Evolutionary conservation across 768 basidiomycete genomes (phyloP).

Genomic region (Candolleomyces eurysporus): DNA sequence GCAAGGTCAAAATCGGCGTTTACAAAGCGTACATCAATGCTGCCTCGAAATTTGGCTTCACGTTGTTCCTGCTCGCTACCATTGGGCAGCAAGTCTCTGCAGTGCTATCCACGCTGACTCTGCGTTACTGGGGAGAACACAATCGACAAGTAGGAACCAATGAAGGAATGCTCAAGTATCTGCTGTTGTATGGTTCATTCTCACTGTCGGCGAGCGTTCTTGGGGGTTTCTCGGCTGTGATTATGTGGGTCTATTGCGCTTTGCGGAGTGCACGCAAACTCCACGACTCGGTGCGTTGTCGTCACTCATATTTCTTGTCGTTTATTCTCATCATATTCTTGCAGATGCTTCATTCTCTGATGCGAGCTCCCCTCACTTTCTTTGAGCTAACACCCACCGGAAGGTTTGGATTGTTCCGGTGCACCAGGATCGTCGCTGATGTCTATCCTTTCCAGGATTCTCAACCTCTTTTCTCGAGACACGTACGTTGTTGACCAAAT

Average conservation of each 20-base stretch:
- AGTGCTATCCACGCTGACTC: constrained; percentile 59
- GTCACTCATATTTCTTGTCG: background rate
- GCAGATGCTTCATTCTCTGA: constrained; percentile 77
- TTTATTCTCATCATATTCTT: background rate
- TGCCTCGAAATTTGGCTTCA: constrained; percentile 72
- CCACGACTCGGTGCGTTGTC: constrained; percentile 65
- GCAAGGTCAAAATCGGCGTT: constrained; percentile 73
- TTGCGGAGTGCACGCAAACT: constrained; percentile 70
- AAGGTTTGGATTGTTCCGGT: constrained; percentile 42
- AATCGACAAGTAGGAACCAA: constrained; percentile 63
- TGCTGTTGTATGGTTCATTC: constrained; percentile 67
- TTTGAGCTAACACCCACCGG: constrained; percentile 90
- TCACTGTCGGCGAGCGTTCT: constrained; percentile 57
- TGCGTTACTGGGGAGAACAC: constrained; percentile 83
- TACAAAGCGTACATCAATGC: constrained; percentile 79
- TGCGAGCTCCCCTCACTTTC: constrained; percentile 82
- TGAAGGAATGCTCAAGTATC: constrained; percentile 53
- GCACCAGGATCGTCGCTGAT: background rate
- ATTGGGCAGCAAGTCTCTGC: constrained; percentile 56
- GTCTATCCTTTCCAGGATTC: constrained; percentile 51
- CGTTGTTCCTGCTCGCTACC: constrained; percentile 56
- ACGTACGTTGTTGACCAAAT: constrained; percentile 84
- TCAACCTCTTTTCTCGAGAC: constrained; percentile 92
- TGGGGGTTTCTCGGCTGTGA: constrained; percentile 52
- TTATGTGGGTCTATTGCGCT: constrained; percentile 78